Conservation (phyloP, 2,329 filamentous ascomycete species). For the Xylaria sp. region DNA sequence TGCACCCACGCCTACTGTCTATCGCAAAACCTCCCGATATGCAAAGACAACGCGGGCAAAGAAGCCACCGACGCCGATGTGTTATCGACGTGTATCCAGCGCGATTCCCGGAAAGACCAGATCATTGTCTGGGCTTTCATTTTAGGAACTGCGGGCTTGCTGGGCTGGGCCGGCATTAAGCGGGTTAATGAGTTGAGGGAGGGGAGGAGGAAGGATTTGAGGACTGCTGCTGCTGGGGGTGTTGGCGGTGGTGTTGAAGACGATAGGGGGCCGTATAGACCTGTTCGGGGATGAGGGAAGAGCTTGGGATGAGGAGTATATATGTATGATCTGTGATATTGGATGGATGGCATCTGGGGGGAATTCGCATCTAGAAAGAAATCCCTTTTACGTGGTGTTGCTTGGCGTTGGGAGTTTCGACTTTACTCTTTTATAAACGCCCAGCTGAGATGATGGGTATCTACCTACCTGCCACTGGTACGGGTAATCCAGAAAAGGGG, state of each 20-base stretch:
- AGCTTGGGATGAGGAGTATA: background rate
- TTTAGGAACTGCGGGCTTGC: constrained; percentile 60
- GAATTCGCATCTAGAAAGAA: too few species aligned
- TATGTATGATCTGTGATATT: background rate
- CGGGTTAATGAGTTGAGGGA: constrained; percentile 52
- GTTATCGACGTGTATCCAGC: constrained; percentile 68
- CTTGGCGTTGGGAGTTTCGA: constrained; percentile 17
- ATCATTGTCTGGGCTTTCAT: constrained; percentile 71
- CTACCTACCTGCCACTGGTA: background rate
- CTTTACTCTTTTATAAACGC: background rate
- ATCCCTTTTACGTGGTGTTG: background rate
- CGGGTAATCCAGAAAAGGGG: background rate
- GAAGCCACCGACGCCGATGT: constrained; percentile 66
- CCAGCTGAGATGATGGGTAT: background rate
- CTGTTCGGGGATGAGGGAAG: constrained; percentile 22
- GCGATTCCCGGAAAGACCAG: constrained; percentile 70
- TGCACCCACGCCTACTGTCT: constrained; percentile 72
- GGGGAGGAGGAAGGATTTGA: constrained; percentile 35
- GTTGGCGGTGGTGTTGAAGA: background rate
- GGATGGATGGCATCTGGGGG: background rate
- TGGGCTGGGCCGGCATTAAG: constrained; percentile 64
- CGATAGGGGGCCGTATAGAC: constrained; percentile 39
- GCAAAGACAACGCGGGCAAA: constrained; percentile 58
- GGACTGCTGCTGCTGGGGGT: background rate
- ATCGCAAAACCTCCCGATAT: constrained; percentile 64